Base-by-base conservation (phyloP, 2,329 filamentous ascomycete species). In the Alternaria sp. region DNA sequence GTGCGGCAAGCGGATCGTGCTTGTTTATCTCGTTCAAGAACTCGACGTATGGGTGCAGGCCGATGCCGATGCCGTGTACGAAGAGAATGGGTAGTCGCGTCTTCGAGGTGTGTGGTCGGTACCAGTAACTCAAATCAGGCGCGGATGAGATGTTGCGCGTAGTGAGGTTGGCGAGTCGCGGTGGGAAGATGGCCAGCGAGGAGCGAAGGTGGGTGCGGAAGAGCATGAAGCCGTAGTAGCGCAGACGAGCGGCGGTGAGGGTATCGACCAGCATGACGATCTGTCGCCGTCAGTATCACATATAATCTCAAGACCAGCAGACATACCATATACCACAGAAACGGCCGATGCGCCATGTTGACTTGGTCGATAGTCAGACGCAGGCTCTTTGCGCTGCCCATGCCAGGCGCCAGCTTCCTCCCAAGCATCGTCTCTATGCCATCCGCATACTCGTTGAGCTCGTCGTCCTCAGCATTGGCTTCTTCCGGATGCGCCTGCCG, bases 1-100 rank as follows among this genome's bases (percentile, higher is more conserved):
- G 62, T 18, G 66, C 67, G 3, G 68, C 62, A 10, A 65, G 45
- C 2, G 67, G 71, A 7, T 73, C 74, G 5, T 71, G 63, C 18
- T 79, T 74, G 65, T 84, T 82, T 43, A 92, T 77, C 54, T 85
- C 83, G 33, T 78, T 74, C 2, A 92, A 79, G 71, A 90, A 90
- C 15, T 79, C 75, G 12, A 84, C 80, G 69, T 92, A 91, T 0
- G 89, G 86, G 73, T 87, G 86, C 3, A 92, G 83, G 0, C 90
- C 90, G 61, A 92, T 84, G 45, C 90, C 89, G 53, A 92, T 91
- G 15, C 90, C 90, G 69, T 92, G 90, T 51, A 92, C 83, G 78
- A 92, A 92, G 5, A 93, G 78, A 8, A 92, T 78, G 0, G 90
- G 90, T 0, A 86, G 78, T 45, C 83, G 82, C 1, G 82, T 86